Conservation (phyloP, 225 moss, liverwort and hornwort species). For the Antitrichia curtipendula region DNA sequence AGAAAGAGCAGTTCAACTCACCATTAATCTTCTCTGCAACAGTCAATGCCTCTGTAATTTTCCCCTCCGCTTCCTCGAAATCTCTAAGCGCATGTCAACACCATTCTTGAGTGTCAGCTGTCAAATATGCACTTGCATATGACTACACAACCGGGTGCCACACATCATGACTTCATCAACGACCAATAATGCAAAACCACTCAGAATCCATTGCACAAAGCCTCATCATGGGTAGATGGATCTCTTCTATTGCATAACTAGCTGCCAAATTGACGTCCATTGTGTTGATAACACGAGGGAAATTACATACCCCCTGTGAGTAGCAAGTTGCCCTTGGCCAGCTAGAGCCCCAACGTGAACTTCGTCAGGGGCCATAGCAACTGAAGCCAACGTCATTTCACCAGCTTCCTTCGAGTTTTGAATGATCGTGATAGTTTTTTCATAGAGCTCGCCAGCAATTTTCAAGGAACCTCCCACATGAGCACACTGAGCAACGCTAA, state of each 20-base stretch:
- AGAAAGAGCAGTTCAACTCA: constrained; percentile 17
- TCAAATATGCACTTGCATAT: neutral
- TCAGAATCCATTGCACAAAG: neutral
- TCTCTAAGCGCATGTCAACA: constrained; percentile 27
- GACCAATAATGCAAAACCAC: neutral
- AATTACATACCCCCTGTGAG: constrained; percentile 44
- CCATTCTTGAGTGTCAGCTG: neutral
- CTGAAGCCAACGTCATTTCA: constrained; percentile 43
- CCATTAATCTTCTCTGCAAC: constrained; percentile 81
- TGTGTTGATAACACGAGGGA: neutral
- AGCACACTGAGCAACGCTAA: constrained; percentile 77
- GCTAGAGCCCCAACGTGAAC: constrained; percentile 61
- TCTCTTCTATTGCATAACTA: neutral
- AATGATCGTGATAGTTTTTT: constrained; percentile 43
- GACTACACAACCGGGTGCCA: neutral
- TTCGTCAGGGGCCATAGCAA: constrained; percentile 71
- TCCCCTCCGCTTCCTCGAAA: constrained; percentile 59
- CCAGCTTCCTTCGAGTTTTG: constrained; percentile 29
- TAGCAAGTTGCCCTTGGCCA: constrained; percentile 75
- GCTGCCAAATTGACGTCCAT: neutral
- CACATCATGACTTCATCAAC: neutral
- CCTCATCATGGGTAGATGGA: neutral
- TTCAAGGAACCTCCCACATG: constrained; percentile 60
- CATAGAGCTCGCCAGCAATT: constrained; percentile 66
- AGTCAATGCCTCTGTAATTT: constrained; percentile 44